phyloP scores from a whole-genome alignment of 805 yeast species.

The Sugiyamaella chiloensis region DNA sequence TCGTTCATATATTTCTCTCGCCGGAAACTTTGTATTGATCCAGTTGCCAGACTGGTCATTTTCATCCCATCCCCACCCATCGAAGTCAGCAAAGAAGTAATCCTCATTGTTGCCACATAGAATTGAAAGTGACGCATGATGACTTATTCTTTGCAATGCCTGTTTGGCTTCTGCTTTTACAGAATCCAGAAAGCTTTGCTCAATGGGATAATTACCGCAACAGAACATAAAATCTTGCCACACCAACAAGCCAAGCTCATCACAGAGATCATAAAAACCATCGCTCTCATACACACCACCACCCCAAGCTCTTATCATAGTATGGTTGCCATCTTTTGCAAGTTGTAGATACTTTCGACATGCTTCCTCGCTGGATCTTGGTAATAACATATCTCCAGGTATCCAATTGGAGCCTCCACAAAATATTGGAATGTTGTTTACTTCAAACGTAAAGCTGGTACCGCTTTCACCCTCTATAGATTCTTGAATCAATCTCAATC shows the following conservation, averaged over 20 bases:
- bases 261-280: conserved; percentile 42
- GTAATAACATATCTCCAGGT: conserved; percentile 42
- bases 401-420: conserved; percentile 46
- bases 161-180: conserved; percentile 38
- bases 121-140: conserved; percentile 39
- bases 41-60: conserved; percentile 13
- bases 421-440: conserved; percentile 40
- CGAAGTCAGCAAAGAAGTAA: conserved; percentile 42
- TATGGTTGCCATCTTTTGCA: conserved; percentile 39
- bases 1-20: conserved; percentile 40
- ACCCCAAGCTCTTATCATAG: conserved; percentile 47
- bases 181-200: conserved; percentile 33
- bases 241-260: conserved; percentile 41
- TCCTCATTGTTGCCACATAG: conserved; percentile 47
- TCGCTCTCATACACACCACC: conserved; percentile 47
- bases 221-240: conserved; percentile 58
- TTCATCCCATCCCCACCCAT: conserved; percentile 14
- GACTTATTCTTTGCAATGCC: conserved; percentile 41
- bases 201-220: conserved; percentile 50
- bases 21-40: conserved; percentile 36
- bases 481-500: conserved; percentile 41
- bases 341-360: conserved; percentile 36
- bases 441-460: conserved; percentile 39
- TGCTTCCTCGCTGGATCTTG: conserved; percentile 32
- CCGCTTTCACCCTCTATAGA: conserved; percentile 34